Evolutionary conservation across 805 yeast genomes (phyloP).

Genomic region (Cyberlindnera maclurae): DNA sequence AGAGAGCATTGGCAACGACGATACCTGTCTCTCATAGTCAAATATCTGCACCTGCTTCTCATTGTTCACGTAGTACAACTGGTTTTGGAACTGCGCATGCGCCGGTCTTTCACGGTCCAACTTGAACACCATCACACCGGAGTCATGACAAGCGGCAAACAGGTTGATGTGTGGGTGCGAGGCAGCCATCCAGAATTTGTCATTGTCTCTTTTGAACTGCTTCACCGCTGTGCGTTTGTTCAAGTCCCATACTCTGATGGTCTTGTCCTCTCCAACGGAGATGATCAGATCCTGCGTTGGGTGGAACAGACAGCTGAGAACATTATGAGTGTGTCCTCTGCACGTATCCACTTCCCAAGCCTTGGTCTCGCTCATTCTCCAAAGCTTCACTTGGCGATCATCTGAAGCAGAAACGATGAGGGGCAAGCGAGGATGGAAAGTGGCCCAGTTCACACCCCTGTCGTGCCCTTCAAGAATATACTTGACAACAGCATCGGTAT

Average conservation of each 20-base stretch:
- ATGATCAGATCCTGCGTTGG: constrained; percentile 88
- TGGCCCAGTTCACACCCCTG: constrained; percentile 97
- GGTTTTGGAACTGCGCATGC: constrained; percentile 63
- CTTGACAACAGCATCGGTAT: constrained; percentile 89
- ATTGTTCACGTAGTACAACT: constrained; percentile 65
- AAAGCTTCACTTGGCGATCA: constrained; percentile 87
- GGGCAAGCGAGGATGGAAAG: constrained; percentile 95
- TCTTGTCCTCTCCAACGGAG: constrained; percentile 93
- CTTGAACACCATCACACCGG: constrained; percentile 97
- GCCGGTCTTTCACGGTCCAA: constrained; percentile 97
- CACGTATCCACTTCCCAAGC: constrained; percentile 99
- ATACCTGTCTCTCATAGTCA: constrained; percentile 57
- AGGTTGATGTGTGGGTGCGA: constrained; percentile 86
- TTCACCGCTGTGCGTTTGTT: constrained; percentile 90
- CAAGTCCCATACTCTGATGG: constrained; percentile 94
- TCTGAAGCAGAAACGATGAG: constrained; percentile 94
- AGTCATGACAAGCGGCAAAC: constrained; percentile 94
- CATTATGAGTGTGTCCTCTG: constrained; percentile 94
- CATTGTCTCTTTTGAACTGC: constrained; percentile 89
- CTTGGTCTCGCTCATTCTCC: constrained; percentile 96
- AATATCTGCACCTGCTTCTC: constrained; percentile 82
- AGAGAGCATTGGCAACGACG: constrained; percentile 72
- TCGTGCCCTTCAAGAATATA: constrained; percentile 97
- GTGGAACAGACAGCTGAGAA: constrained; percentile 83
- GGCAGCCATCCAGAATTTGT: constrained; percentile 89